phyloP scores from a whole-genome alignment of 371 early-diverging fungal genomes.

The Nematocida ironsii region DNA sequence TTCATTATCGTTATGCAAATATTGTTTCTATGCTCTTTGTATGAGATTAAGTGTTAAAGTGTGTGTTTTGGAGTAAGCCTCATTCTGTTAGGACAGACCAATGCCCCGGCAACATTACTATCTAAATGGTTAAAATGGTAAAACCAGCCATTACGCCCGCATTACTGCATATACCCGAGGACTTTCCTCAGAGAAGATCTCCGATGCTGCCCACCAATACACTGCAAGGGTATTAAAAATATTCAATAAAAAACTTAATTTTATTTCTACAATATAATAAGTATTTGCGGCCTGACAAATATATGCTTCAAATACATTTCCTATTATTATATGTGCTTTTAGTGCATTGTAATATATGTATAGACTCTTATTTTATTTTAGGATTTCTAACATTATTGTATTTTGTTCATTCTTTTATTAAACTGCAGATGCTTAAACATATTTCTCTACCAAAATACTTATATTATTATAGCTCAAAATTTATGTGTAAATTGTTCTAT shows the following conservation, averaged over 20 bases:
- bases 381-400: too few species aligned
- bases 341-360: too few species aligned
- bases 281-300: background rate
- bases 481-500: too few species aligned
- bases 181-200: constrained; percentile 59
- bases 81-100: constrained; percentile 54
- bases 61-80: constrained; percentile 55
- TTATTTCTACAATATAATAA: background rate
- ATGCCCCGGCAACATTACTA: constrained; percentile 59
- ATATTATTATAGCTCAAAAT: too few species aligned
- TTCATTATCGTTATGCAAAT: too few species aligned
- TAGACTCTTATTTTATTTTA: too few species aligned
- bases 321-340: too few species aligned
- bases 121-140: constrained; percentile 54
- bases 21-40: background rate
- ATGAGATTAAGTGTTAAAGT: constrained; percentile 33
- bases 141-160: constrained; percentile 35
- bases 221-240: constrained; percentile 11
- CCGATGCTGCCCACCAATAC: constrained; percentile 56
- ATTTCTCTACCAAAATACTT: too few species aligned
- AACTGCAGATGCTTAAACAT: too few species aligned
- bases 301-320: background rate
- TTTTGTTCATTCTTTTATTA: too few species aligned
- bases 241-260: background rate
- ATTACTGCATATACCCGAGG: constrained; percentile 58